Conservation (phyloP, 1,139 yeast species). For the Chernovozyma aurita region DNA sequence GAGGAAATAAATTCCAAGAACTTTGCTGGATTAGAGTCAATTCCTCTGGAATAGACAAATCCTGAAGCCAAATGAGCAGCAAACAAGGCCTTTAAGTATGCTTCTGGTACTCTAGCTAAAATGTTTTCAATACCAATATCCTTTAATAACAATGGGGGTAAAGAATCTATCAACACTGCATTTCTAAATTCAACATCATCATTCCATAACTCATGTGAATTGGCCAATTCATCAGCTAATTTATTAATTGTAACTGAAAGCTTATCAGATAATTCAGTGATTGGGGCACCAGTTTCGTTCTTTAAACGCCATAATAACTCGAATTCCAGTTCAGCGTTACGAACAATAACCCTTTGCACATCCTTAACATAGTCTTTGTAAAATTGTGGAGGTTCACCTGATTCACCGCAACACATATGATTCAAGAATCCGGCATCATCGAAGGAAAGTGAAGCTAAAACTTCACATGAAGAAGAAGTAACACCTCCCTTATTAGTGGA, state of each 20-base stretch:
- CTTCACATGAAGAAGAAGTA: conserved; percentile 93
- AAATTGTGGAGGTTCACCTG: conserved; percentile 59
- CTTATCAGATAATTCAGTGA: conserved; percentile 79
- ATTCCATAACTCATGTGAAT: conserved; percentile 79
- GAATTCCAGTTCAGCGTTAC: conserved; percentile 82
- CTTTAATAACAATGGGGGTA: conserved; percentile 69
- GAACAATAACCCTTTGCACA: conserved; percentile 71
- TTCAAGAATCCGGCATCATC: conserved; percentile 76
- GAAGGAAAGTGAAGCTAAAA: conserved; percentile 87
- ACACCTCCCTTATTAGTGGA: conserved; percentile 99
- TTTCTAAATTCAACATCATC: conserved; percentile 76
- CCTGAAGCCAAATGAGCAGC: conserved; percentile 88
- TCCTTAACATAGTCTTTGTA: conserved; percentile 78
- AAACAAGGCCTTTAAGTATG: conserved; percentile 84
- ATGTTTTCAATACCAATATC: conserved; percentile 75
- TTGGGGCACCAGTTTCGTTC: conserved; percentile 60
- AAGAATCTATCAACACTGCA: conserved; percentile 68
- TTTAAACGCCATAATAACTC: conserved; percentile 82
- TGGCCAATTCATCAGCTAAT: conserved; percentile 82
- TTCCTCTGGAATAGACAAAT: conserved; percentile 84
- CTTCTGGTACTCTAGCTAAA: conserved; percentile 75
- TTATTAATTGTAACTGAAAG: conserved; percentile 84
- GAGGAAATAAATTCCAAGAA: conserved; percentile 69
- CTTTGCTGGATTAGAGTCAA: conserved; percentile 76
- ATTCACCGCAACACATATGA: conserved; percentile 66